A percentile compares a stretch with the other conserved stretches of the same genome.
These are phyloP conservation scores for Detonula confervacea DNA, from an alignment of 352 stramenopile genomes.

Conservation along the genomic window DNA sequence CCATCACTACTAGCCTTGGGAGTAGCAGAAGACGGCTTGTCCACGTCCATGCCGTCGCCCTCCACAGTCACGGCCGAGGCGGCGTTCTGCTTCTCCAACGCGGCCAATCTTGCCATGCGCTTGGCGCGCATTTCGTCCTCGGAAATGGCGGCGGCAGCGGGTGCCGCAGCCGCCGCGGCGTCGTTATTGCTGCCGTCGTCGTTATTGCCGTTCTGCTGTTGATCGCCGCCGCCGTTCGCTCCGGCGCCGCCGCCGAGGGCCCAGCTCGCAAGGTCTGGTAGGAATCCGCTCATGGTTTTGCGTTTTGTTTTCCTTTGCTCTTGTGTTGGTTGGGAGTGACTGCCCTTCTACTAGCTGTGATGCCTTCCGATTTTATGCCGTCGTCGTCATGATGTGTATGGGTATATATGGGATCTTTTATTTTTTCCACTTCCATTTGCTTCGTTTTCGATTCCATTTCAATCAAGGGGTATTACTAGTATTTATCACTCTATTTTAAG, in stretches of 20 bases:
- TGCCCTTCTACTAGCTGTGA: no score
- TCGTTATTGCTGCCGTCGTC: conserved; percentile 14
- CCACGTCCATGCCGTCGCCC: conserved; percentile 22
- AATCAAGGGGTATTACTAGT: no score
- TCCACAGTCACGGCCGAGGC: no score
- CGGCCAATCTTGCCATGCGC: conserved; percentile 73
- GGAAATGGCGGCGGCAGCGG: conserved; percentile 36
- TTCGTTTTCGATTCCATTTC: neutral
- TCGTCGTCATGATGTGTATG: no score
- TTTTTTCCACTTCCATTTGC: no score
- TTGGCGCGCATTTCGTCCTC: conserved; percentile 80
- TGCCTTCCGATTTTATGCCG: no score
- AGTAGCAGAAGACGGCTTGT: conserved; percentile 1
- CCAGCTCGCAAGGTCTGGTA: conserved; percentile 78
- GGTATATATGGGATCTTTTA: no score
- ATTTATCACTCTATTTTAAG: no score
- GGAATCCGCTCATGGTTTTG: conserved; percentile 67
- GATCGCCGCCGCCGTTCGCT: conserved; percentile 6
- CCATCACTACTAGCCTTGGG: neutral
- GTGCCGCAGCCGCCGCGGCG: no score
- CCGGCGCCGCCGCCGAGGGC: conserved; percentile 62
- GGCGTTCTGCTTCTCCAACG: conserved; percentile 49
- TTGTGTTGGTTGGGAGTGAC: no score
- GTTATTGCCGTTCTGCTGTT: neutral
- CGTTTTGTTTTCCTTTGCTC: neutral